Conservation (phyloP, 768 basidiomycete species). For the Agaricus sinodeliciosus region DNA sequence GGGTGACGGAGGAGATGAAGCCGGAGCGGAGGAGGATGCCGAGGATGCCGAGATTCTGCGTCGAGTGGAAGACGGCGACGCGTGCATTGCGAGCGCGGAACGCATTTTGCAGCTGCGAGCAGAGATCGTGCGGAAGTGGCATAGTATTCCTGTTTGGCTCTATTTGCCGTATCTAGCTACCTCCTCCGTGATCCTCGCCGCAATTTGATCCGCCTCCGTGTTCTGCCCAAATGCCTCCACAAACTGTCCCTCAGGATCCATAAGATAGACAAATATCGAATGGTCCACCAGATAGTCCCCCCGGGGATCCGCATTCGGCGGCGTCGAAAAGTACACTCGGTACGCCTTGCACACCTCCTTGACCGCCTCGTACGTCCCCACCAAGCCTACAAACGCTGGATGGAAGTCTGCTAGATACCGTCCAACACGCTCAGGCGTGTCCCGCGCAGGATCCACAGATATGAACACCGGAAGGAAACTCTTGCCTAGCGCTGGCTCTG, state of each 20-base stretch:
- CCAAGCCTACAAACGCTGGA: conserved; percentile 81
- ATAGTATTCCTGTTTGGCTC: conserved; percentile 12
- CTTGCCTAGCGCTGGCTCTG: conserved; percentile 64
- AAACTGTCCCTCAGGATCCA: conserved; percentile 92
- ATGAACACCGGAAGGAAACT: conserved; percentile 90
- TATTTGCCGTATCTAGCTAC: conserved; percentile 13
- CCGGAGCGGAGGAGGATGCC: conserved; percentile 89
- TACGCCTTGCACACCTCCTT: conserved; percentile 92
- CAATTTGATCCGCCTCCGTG: conserved; percentile 61
- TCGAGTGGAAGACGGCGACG: conserved; percentile 75
- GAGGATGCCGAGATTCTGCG: conserved; percentile 88
- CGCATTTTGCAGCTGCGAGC: conserved; percentile 87
- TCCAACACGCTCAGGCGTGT: conserved; percentile 54
- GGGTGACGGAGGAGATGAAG: conserved; percentile 76
- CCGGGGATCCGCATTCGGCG: conserved; percentile 74
- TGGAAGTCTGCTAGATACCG: conserved; percentile 84
- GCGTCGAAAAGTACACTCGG: conserved; percentile 97
- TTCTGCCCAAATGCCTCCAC: conserved; percentile 95
- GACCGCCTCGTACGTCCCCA: conserved; percentile 74
- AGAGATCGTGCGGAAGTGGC: conserved; percentile 78
- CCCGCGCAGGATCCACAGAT: conserved; percentile 94
- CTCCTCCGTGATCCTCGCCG: conserved; percentile 49
- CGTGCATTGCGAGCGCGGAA: conserved; percentile 79
- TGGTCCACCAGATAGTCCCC: conserved; percentile 98
- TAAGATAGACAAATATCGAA: conserved; percentile 95